phyloP scores from a whole-genome alignment of 2,329 filamentous ascomycete species.

The Monosporascus sp. region DNA sequence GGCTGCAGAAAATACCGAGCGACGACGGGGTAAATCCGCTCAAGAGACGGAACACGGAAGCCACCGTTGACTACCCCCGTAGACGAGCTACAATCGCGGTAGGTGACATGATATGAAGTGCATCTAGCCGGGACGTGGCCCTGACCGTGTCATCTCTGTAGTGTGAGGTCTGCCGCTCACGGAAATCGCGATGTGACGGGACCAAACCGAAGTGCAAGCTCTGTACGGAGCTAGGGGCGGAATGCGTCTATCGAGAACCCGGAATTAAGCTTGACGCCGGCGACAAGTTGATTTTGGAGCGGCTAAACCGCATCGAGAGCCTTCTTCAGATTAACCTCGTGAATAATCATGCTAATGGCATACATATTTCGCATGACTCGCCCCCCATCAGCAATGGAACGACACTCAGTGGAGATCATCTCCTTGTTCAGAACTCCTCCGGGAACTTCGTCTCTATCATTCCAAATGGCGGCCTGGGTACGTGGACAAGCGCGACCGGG shows the following conservation, averaged over 20 bases:
- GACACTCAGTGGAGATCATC: slow-evolving; percentile 53
- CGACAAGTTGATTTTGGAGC: slow-evolving; percentile 79
- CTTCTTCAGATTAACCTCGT: slow-evolving; percentile 67
- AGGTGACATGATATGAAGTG: slow-evolving; percentile 28
- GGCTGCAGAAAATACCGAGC: slow-evolving; percentile 39
- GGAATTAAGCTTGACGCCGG: slow-evolving; percentile 83
- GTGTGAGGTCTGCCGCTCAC: slow-evolving; percentile 77
- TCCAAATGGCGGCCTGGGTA: slow-evolving; percentile 62
- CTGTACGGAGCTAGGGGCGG: slow-evolving; percentile 74
- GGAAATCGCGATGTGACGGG: slow-evolving; percentile 75
- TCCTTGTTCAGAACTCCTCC: slow-evolving; percentile 39
- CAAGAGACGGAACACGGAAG: slow-evolving; percentile 58
- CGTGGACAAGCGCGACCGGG: slow-evolving; percentile 56
- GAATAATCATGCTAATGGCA: slow-evolving; percentile 41
- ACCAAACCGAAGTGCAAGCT: slow-evolving; percentile 79
- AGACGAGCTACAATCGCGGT: slow-evolving; percentile 62
- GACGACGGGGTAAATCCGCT: slow-evolving; percentile 51
- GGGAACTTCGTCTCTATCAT: slow-evolving; percentile 49
- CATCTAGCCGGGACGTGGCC: slow-evolving; percentile 5
- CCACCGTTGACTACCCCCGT: slow-evolving; percentile 57
- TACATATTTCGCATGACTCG: slow-evolving; percentile 56
- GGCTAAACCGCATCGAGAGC: slow-evolving; percentile 70
- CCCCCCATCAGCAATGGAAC: slow-evolving; percentile 62
- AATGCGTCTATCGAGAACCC: slow-evolving; percentile 79
- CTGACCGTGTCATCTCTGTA: slow-evolving; percentile 28